Evolutionary conservation across 805 yeast genomes (phyloP), one percentile per base, ranked within the genome.

Genomic region (Schwanniomyces sp.): DNA sequence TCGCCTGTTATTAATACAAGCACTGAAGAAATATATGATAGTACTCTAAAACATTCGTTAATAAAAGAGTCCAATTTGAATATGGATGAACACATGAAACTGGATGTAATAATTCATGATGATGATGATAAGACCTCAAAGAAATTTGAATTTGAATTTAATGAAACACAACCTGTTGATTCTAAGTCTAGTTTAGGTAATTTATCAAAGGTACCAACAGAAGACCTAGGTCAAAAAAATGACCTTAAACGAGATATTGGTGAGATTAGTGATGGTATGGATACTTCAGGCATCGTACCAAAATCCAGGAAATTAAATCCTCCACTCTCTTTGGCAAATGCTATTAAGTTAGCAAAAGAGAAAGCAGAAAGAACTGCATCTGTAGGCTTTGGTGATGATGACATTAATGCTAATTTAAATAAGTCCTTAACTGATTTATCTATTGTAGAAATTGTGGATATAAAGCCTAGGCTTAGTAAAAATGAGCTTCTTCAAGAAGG

Each of bases 361-460:
- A 46, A 53, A 37, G 64, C 63, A 12, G 50, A 52, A 6, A 52
- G 55, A n/a, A 41, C 48, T n/a, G 49, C 55, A 34, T 63, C 62
- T 38, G 54, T 66, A 7, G 73, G 70, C 2, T 49, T 63, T 5
- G 55, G 53, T 3, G 52, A 52, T 9, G 42, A 36, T 5, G 39
- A 47, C 5, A 49, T 45, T 9, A 47, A 44, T 8, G 47, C 47
- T 0, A 54, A 52, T n/a, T n/a, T 57, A 3, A 52, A 53, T 12
- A 43, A 48, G 11, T 43, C 51, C 18, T 46, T 66, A 8, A 48
- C 51, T n/a, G 57, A 62, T 37, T 46, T 69, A 25, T 67, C 66
- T 0, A 60, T 67, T 12, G 72, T 69, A 4, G 73, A 69, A 47
- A 53, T 57, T 7, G 62, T 62, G 7, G 62, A 60, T 18, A 49